A percentile compares a stretch with the other conserved stretches of the same genome.
Evolutionary conservation across 2,329 filamentous ascomycete genomes (phyloP).

Genomic region (Trichoderma sp.): DNA sequence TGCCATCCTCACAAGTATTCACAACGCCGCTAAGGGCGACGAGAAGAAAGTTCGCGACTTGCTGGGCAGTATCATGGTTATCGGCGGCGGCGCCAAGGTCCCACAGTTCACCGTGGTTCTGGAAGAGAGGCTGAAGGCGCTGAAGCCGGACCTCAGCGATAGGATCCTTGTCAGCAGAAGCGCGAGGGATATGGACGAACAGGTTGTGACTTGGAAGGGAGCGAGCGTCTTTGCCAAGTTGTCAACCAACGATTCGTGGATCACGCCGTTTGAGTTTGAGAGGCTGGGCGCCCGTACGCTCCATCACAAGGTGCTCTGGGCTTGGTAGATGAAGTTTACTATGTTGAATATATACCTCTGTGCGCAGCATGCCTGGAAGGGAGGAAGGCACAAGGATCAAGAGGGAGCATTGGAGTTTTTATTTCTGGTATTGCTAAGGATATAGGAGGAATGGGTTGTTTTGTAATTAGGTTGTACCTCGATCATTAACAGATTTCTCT

Average conservation of each 20-base stretch:
- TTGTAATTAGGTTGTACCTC: not conserved
- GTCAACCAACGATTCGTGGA: constrained; percentile 92
- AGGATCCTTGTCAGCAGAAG: constrained; percentile 63
- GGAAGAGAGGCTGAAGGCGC: constrained; percentile 74
- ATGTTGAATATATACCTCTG: not conserved
- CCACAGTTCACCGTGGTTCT: constrained; percentile 77
- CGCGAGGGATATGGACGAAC: constrained; percentile 91
- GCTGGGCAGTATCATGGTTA: constrained; percentile 84
- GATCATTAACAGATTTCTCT: not conserved
- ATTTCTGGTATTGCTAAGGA: not conserved
- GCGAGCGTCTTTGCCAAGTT: constrained; percentile 94
- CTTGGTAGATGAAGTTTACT: constrained; percentile 43
- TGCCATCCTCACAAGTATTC: constrained; percentile 85
- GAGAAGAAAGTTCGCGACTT: constrained; percentile 93
- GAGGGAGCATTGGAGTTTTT: constrained; percentile 20
- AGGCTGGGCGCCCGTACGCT: constrained; percentile 76
- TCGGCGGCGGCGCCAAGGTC: constrained; percentile 80
- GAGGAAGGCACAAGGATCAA: not conserved
- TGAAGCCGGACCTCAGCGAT: constrained; percentile 59
- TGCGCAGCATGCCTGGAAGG: not conserved
- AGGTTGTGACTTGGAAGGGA: constrained; percentile 98
- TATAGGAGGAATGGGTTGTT: not conserved
- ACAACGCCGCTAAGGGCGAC: constrained; percentile 81
- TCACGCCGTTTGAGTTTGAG: constrained; percentile 84
- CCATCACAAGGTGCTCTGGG: constrained; percentile 75